Evolutionary conservation across 2,329 filamentous ascomycete species (phyloP).

Genomic region (Canariomyces notabilis): DNA sequence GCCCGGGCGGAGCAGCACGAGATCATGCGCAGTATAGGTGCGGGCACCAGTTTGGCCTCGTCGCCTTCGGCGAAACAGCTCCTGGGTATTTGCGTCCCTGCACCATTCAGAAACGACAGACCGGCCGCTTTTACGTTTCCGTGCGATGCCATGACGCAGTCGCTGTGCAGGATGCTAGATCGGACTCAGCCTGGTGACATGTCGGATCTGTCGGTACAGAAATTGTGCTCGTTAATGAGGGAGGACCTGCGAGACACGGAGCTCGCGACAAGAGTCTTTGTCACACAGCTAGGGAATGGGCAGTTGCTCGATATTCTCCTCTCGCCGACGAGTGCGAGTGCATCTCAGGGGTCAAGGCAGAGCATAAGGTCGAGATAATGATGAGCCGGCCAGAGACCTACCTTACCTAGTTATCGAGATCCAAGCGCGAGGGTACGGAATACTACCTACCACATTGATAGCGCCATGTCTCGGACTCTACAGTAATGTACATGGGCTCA

Average conservation of each 20-base stretch:
- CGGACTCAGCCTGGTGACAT: slow-evolving; percentile 2
- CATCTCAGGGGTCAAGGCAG: not conserved
- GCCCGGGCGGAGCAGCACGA: slow-evolving; percentile 2
- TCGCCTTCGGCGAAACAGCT: slow-evolving; percentile 19
- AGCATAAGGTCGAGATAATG: not conserved
- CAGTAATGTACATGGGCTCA: too few relatives aligned
- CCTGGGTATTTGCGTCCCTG: slow-evolving; percentile 18
- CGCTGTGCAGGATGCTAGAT: slow-evolving; percentile 17
- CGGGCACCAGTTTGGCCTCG: slow-evolving; percentile 13
- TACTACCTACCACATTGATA: too few relatives aligned
- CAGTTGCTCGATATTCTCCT: slow-evolving; percentile 22
- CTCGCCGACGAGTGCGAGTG: slow-evolving; percentile 7
- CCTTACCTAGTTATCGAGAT: too few relatives aligned
- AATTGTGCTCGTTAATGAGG: slow-evolving; percentile 20
- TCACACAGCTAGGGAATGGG: slow-evolving; percentile 22
- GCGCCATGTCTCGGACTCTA: too few relatives aligned
- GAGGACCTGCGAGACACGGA: slow-evolving; percentile 15
- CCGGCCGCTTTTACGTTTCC: not conserved
- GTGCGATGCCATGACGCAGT: slow-evolving; percentile 11
- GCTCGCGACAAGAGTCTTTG: slow-evolving; percentile 18
- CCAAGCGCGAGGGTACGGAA: too few relatives aligned
- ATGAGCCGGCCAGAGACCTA: too few relatives aligned
- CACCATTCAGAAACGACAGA: not conserved
- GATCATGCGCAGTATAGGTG: slow-evolving; percentile 15
- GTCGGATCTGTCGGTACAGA: slow-evolving; percentile 17